Percentiles rank a stretch among this genome's conserved stretches.
Conservation (phyloP, 2,329 filamentous ascomycete genomes). For the Hypoxylon sp. region DNA sequence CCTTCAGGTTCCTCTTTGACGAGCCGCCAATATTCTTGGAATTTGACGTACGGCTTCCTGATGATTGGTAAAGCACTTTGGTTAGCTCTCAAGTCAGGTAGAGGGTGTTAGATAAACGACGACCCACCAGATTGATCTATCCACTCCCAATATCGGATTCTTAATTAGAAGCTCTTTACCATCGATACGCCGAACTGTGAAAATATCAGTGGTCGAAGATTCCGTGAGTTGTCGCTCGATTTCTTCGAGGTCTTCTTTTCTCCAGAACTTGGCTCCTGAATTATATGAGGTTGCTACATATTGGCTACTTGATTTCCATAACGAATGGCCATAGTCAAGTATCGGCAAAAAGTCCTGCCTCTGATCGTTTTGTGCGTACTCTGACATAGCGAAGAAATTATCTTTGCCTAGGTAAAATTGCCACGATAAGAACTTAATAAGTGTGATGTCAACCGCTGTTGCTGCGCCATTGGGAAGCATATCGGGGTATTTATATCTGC, state of each 20-base stretch:
- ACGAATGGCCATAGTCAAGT: slow-evolving; percentile 6
- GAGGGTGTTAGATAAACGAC: neutral
- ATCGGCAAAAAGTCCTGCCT: neutral
- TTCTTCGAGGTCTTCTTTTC: neutral
- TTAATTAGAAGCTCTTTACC: neutral
- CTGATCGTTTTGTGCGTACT: neutral
- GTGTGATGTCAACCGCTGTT: neutral
- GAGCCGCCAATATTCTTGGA: neutral
- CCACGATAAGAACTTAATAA: neutral
- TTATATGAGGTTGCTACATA: neutral
- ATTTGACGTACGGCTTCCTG: neutral
- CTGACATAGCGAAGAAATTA: neutral
- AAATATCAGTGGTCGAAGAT: neutral
- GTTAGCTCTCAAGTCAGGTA: neutral
- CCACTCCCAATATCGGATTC: neutral
- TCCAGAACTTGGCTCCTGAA: neutral
- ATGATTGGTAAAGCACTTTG: neutral
- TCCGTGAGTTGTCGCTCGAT: neutral
- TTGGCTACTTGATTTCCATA: neutral
- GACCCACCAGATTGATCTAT: neutral
- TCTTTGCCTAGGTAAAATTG: neutral
- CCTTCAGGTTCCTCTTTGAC: neutral
- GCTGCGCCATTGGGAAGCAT: neutral
- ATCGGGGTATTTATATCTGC: neutral
- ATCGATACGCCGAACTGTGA: neutral